Evolutionary conservation across 768 basidiomycete genomes (phyloP).

Genomic region (Tulasnella sp.): DNA sequence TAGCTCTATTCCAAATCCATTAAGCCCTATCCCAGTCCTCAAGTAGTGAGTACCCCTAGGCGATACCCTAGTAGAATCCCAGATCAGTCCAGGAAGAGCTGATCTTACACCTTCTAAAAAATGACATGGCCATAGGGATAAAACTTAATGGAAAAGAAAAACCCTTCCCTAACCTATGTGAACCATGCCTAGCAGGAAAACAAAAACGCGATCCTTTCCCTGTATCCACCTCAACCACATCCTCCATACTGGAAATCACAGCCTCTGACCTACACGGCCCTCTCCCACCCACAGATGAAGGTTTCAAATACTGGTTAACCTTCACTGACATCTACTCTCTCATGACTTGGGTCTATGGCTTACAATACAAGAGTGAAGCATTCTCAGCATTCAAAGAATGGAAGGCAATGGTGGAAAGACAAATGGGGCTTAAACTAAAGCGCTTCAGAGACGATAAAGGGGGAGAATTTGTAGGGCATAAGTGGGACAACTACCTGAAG

Average conservation of each 20-base stretch:
- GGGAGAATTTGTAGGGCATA: constrained; percentile 16
- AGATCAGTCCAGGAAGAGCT: no score
- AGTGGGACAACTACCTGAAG: not conserved
- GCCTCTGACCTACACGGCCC: constrained; percentile 16
- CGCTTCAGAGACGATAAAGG: constrained; percentile 15
- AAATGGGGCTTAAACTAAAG: not conserved
- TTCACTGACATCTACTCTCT: constrained; percentile 12
- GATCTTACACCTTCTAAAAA: no score
- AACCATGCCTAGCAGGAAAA: constrained; percentile 13
- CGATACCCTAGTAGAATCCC: no score
- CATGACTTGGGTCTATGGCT: not conserved
- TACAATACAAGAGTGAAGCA: constrained; percentile 11
- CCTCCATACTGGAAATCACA: constrained; percentile 1
- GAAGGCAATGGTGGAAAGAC: constrained; percentile 3
- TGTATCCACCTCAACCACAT: not conserved
- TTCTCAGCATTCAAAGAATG: constrained; percentile 9
- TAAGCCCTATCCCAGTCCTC: no score
- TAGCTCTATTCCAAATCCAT: no score
- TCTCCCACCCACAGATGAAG: not conserved
- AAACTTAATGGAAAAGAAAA: not conserved
- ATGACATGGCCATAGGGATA: not conserved
- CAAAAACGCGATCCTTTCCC: constrained; percentile 10
- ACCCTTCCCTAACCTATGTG: not conserved
- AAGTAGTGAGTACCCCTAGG: no score
- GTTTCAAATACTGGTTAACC: constrained; percentile 14